These are phyloP conservation scores for Brassica balearica DNA, from an alignment of 441 rosid species.

Conservation along the genomic window DNA sequence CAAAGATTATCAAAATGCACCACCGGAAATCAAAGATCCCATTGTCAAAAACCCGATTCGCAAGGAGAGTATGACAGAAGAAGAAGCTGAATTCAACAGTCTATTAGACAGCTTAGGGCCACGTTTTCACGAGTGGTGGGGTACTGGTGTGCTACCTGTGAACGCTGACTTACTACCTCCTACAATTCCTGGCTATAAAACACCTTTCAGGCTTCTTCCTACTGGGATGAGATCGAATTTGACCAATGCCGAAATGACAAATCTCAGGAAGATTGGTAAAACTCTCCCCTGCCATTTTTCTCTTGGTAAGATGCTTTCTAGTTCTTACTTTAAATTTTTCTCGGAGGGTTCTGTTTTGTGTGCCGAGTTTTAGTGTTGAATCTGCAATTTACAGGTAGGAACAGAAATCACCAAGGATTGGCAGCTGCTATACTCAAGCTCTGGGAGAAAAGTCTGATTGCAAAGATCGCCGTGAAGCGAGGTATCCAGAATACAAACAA, in stretches of 20 bases:
- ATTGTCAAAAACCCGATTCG: slow-evolving; percentile 43
- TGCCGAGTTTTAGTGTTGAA: slow-evolving; percentile 32
- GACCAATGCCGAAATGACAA: slow-evolving; percentile 95
- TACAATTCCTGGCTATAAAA: slow-evolving; percentile 78
- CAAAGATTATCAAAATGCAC: slow-evolving; percentile 43
- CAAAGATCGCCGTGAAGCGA: slow-evolving; percentile 92
- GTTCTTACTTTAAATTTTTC: slow-evolving; percentile 11
- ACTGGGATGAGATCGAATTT: slow-evolving; percentile 88
- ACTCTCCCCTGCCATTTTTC: slow-evolving; percentile 97
- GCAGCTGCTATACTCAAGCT: slow-evolving; percentile 85
- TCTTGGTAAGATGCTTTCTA: slow-evolving; percentile 65
- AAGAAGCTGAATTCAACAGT: slow-evolving; percentile 76
- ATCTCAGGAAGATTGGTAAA: slow-evolving; percentile 86
- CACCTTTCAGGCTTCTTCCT: slow-evolving; percentile 98
- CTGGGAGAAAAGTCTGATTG: slow-evolving; percentile 90
- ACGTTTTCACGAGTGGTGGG: slow-evolving; percentile 98
- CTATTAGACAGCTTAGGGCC: slow-evolving; percentile 90
- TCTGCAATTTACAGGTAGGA: slow-evolving; percentile 70
- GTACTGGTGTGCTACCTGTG: slow-evolving; percentile 93
- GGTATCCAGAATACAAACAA: slow-evolving; percentile 98
- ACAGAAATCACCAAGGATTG: slow-evolving; percentile 96
- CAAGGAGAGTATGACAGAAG: slow-evolving; percentile 63
- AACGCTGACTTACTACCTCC: slow-evolving; percentile 94
- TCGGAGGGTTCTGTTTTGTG: slow-evolving; percentile 17
- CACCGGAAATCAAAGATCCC: slow-evolving; percentile 50